phyloP scores from a whole-genome alignment of 768 basidiomycete species.

The Tephrocybe rancida region DNA sequence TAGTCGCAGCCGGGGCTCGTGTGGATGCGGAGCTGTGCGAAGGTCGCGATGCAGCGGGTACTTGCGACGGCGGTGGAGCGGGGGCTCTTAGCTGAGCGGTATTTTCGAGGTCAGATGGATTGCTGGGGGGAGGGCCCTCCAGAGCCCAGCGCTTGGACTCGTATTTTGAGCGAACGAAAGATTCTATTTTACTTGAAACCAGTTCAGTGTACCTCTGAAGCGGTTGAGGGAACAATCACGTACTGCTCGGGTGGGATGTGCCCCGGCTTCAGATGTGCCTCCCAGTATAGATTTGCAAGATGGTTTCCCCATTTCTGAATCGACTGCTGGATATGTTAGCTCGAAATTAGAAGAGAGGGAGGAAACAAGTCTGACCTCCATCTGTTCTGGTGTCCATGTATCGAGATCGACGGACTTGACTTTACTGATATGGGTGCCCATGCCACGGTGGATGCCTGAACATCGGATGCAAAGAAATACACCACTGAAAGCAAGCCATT shows the following conservation, averaged over 20 bases:
- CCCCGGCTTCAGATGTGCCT: conserved; percentile 89
- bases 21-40: conserved; percentile 24
- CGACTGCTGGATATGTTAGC: conserved; percentile 41
- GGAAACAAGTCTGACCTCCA: conserved; percentile 59
- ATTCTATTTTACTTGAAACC: conserved; percentile 87
- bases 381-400: conserved; percentile 97
- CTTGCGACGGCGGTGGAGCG: conserved; percentile 21
- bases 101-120: conserved; percentile 78
- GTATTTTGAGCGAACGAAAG: conserved; percentile 96
- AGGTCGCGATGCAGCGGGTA: conserved; percentile 26
- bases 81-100: conserved; percentile 29
- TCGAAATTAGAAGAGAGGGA: not conserved
- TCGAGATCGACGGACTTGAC: conserved; percentile 98
- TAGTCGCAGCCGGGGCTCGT: conserved; percentile 24
- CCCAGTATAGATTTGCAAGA: conserved; percentile 95
- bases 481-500: conserved; percentile 51
- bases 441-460: conserved; percentile 94
- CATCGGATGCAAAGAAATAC: conserved; percentile 96
- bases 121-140: conserved; percentile 82
- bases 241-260: conserved; percentile 96
- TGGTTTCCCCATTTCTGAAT: conserved; percentile 95
- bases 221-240: conserved; percentile 32
- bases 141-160: conserved; percentile 92
- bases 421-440: conserved; percentile 98
- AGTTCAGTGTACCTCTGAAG: not conserved